Evolutionary conservation across 1,284 basidiomycete species (phyloP).

Genomic region (Entoloma clypeatum): DNA sequence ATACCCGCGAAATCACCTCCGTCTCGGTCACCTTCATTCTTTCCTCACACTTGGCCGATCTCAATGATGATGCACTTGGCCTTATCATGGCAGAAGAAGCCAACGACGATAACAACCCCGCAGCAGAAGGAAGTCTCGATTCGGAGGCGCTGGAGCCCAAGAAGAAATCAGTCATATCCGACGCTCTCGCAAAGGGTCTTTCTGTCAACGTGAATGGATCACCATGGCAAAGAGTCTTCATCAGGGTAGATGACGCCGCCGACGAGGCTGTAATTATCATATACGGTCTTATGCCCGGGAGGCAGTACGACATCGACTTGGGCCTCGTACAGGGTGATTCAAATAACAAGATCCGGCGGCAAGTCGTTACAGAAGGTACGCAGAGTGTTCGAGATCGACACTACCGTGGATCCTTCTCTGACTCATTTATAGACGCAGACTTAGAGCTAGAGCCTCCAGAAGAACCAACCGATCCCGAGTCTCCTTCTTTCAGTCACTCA

Average conservation of each 20-base stretch:
- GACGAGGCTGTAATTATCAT: slow-evolving; percentile 81
- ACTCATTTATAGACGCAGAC: slow-evolving; percentile 17
- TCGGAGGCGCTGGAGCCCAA: slow-evolving; percentile 22
- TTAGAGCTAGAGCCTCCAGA: slow-evolving; percentile 27
- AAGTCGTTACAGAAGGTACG: slow-evolving; percentile 60
- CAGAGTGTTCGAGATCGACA: slow-evolving; percentile 5
- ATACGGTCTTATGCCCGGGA: slow-evolving; percentile 74
- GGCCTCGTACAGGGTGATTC: slow-evolving; percentile 62
- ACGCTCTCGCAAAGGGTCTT: slow-evolving; percentile 66
- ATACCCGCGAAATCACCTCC: slow-evolving; percentile 74
- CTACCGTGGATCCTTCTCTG: slow-evolving; percentile 3
- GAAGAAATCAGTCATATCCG: slow-evolving; percentile 50
- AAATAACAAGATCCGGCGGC: slow-evolving; percentile 45
- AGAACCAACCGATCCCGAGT: slow-evolving; percentile 28
- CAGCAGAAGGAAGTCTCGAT: slow-evolving; percentile 26
- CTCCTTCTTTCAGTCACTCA: slow-evolving; percentile 26
- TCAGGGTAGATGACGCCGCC: slow-evolving; percentile 68
- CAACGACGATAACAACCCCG: slow-evolving; percentile 38
- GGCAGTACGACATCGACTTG: slow-evolving; percentile 77
- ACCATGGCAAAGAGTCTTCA: slow-evolving; percentile 71
- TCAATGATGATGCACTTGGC: slow-evolving; percentile 36
- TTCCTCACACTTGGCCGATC: slow-evolving; percentile 46
- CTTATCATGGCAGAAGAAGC: slow-evolving; percentile 39
- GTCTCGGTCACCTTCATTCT: slow-evolving; percentile 78
- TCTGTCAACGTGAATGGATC: slow-evolving; percentile 74